A percentile compares a stretch with the other conserved stretches of the same genome.
These are phyloP conservation scores for Meripilus lineatus DNA, from an alignment of 1,284 basidiomycete species.

Conservation along the genomic window DNA sequence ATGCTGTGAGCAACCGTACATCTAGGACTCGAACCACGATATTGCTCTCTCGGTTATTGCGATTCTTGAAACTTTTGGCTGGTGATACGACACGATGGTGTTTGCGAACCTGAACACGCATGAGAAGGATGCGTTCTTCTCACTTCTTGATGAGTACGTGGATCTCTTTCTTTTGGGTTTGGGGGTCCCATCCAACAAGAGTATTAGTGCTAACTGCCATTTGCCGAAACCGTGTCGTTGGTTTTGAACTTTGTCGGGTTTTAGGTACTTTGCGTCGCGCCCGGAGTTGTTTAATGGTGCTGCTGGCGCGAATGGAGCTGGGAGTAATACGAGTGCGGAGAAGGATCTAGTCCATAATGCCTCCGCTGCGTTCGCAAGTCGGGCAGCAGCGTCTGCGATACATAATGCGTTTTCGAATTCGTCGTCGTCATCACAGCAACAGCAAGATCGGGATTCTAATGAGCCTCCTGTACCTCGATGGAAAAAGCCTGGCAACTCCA, in stretches of 20 bases:
- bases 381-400: neutral
- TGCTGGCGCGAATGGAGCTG: conserved; percentile 14
- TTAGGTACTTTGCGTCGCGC: conserved; percentile 72
- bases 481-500: neutral
- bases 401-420: neutral
- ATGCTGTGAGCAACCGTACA: too few species aligned
- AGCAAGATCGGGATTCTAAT: neutral
- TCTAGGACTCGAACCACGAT: too few species aligned
- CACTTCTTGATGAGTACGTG: conserved; percentile 68
- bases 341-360: neutral
- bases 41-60: too few species aligned
- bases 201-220: neutral
- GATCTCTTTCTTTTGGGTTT: neutral
- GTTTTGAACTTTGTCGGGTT: neutral
- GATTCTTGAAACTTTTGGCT: too few species aligned
- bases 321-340: conserved; percentile 3
- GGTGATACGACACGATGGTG: too few species aligned
- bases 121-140: conserved; percentile 78
- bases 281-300: conserved; percentile 49
- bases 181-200: neutral
- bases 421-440: neutral
- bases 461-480: too few species aligned
- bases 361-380: neutral
- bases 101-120: conserved; percentile 58
- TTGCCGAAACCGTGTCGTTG: too few species aligned